A percentile compares a stretch with the other conserved stretches of the same genome.
Evolutionary conservation across 2,329 filamentous ascomycete genomes (phyloP).

Genomic region (Trichoderma sp.): DNA sequence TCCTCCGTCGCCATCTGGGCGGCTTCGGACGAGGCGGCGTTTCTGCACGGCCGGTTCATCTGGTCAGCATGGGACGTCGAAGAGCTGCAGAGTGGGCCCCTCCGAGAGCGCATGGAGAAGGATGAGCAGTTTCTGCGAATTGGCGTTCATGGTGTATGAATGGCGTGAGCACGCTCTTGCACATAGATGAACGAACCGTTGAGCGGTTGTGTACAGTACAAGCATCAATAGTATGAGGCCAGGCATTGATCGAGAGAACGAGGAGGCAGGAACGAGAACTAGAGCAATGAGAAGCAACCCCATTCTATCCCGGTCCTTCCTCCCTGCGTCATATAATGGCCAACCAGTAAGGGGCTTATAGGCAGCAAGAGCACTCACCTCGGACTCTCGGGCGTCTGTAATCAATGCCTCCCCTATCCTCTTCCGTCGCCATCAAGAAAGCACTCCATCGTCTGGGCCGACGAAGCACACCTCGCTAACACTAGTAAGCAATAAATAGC

Average conservation of each 20-base stretch:
- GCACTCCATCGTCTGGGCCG: not conserved
- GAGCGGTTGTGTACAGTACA: not conserved
- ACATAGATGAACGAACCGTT: not conserved
- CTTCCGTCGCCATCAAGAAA: not conserved
- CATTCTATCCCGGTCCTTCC: not conserved
- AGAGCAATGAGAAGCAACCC: not conserved
- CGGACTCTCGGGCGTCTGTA: not conserved
- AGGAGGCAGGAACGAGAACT: not conserved
- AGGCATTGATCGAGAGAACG: not conserved
- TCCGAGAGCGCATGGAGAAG: constrained; percentile 17
- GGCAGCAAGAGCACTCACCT: not conserved
- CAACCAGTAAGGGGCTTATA: not conserved
- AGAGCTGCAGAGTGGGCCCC: constrained; percentile 33
- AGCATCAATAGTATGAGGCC: not conserved
- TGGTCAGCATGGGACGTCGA: constrained; percentile 50
- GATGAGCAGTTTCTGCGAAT: constrained; percentile 1
- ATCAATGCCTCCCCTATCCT: not conserved
- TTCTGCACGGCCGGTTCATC: constrained; percentile 43
- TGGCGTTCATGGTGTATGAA: constrained; percentile 11
- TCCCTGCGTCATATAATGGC: not conserved
- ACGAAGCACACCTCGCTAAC: not conserved
- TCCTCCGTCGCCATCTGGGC: constrained; percentile 39
- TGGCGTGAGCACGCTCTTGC: not conserved
- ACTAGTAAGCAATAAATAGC: not conserved
- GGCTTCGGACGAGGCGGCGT: constrained; percentile 40